A percentile compares a stretch with the other conserved stretches of the same genome.
phyloP scores from a whole-genome alignment of 2,329 filamentous ascomycete species.

The Cladosporium austrohemisphaericum region DNA sequence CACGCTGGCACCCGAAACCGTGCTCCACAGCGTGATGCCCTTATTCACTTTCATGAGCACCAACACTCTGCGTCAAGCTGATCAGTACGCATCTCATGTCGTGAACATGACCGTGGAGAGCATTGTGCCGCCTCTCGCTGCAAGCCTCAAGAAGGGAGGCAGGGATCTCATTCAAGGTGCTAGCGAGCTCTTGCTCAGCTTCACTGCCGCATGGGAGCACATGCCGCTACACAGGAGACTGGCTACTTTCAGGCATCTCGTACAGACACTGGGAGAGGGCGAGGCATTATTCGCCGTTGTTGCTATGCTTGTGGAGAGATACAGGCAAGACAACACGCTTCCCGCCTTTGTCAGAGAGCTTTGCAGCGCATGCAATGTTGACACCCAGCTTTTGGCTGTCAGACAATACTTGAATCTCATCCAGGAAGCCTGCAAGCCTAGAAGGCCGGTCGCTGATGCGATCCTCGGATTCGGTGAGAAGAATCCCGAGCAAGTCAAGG shows the following conservation, averaged over 20 bases:
- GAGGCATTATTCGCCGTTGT: constrained; percentile 87
- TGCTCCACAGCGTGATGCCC: constrained; percentile 96
- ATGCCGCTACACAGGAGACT: constrained; percentile 83
- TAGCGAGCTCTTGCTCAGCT: constrained; percentile 88
- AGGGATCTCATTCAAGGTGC: constrained; percentile 77
- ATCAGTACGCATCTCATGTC: constrained; percentile 95
- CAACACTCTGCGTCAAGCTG: constrained; percentile 84
- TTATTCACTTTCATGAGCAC: constrained; percentile 98
- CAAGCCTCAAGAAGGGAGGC: constrained; percentile 73
- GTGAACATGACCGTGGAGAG: constrained; percentile 90
- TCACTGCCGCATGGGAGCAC: constrained; percentile 93
- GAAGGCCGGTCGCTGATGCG: constrained; percentile 67
- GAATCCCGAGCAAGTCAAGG: constrained; percentile 30
- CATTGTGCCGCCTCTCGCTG: constrained; percentile 86
- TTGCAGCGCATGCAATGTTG: constrained; percentile 66
- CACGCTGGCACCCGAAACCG: constrained; percentile 80
- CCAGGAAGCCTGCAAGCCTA: constrained; percentile 69
- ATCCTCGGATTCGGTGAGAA: constrained; percentile 63
- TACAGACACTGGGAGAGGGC: constrained; percentile 76
- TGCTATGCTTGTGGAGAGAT: constrained; percentile 86
- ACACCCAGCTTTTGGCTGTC: constrained; percentile 69
- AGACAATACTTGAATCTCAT: constrained; percentile 73
- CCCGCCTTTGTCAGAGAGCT: constrained; percentile 72
- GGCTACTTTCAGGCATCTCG: constrained; percentile 77
- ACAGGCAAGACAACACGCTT: constrained; percentile 71